Base-by-base conservation (phyloP, 306 rosid genomes). In the Citrullus mucosospermus region DNA sequence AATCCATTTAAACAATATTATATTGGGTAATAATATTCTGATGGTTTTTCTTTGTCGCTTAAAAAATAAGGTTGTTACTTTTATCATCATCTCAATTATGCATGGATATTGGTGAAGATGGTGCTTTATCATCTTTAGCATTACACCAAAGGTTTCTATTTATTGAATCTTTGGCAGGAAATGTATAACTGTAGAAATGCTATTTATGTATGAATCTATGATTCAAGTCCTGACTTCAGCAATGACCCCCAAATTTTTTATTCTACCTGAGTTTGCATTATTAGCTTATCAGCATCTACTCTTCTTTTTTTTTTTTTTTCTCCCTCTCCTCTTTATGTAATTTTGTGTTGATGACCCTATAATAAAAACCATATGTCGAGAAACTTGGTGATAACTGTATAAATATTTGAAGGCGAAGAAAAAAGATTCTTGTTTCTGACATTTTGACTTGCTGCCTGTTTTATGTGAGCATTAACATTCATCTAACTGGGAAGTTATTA, bases 401-500 rank as follows among this genome's bases (percentile, higher is more conserved):
- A 63, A 13, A 63, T 30, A 32, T 28, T 17, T 16, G 48, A 17
- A 38, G 11, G 50, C 50, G 22, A 66, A 34, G 20, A 2, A 38
- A 66, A 41, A 67, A 3, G 28, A 38, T n/a, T 18, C 6, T 6
- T 14, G 4, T 18, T 39, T 77, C 48, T 57, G 70, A 62, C 54
- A 53, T 30, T 58, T 39, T 62, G 46, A 8, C 14, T 14, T 48
- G 39, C 9, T 25, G 58, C 76, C 16, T 48, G 76, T 46, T 46
- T 71, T 71, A 71, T 44, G 20, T 16, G 17, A 4, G 22, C n/a
- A 8, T 75, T 41, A 53, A 59, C 48, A 77, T 53, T 74, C 66
- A 78, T 71, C 84, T 78, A 74, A 78, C 81, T 28, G 17, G 69
- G 73, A 77, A 69, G 66, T 84, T 69, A 53, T 80, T 80, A 54